Conservation (phyloP, 768 basidiomycete genomes). For the Tulasnella sp. region DNA sequence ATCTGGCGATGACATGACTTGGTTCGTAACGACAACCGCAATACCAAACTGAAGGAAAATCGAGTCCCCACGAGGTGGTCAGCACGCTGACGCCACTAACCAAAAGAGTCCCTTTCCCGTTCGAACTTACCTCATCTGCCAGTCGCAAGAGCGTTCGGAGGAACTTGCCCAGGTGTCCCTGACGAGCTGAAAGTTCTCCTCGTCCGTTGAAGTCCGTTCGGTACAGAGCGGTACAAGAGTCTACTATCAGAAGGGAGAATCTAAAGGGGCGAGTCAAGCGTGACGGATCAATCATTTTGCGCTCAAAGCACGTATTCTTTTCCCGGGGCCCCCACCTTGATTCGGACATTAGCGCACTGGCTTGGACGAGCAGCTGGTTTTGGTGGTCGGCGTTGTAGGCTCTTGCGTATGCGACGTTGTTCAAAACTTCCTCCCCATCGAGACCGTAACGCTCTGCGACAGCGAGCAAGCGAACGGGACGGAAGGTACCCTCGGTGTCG, state of each 20-base stretch:
- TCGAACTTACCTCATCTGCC: constrained; percentile 77
- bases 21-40: constrained; percentile 94
- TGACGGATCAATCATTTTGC: background rate
- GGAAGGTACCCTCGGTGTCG: constrained; percentile 98
- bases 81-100: too few relatives aligned
- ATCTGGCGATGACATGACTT: constrained; percentile 99
- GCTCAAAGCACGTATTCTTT: background rate
- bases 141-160: constrained; percentile 84
- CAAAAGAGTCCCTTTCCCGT: background rate
- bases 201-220: constrained; percentile 93
- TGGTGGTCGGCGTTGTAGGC: constrained; percentile 99
- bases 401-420: constrained; percentile 96
- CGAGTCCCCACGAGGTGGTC: too few relatives aligned
- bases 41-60: constrained; percentile 72
- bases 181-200: constrained; percentile 89
- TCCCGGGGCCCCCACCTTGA: constrained; percentile 66
- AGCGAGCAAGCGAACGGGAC: constrained; percentile 87
- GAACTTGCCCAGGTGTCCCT: constrained; percentile 94
- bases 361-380: constrained; percentile 75
- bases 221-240: constrained; percentile 92
- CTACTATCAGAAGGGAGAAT: constrained; percentile 92
- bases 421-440: constrained; percentile 94
- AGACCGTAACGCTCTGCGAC: constrained; percentile 95
- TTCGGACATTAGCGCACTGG: constrained; percentile 98
- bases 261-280: constrained; percentile 36